These are phyloP conservation scores for Epichloe glyceriae DNA, from an alignment of 2,329 filamentous ascomycete genomes.

Conservation along the genomic window DNA sequence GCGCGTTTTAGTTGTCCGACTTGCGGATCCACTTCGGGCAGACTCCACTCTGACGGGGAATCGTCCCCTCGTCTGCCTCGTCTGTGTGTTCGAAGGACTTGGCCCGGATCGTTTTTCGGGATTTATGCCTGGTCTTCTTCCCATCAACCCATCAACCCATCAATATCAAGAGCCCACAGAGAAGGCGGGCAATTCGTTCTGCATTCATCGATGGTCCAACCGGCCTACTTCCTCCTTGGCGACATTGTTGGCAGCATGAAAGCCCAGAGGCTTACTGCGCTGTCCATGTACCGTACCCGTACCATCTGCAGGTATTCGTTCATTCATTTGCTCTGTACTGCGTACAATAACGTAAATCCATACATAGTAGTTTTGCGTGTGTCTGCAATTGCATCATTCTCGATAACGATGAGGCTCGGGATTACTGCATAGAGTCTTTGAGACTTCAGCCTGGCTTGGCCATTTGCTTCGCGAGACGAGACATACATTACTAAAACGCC, in stretches of 20 bases:
- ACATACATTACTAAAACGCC: background rate
- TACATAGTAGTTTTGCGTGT: background rate
- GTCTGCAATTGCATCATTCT: too few species aligned
- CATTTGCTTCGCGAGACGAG: too few species aligned
- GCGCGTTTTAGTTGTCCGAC: too few species aligned
- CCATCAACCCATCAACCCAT: background rate
- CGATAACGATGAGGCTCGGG: background rate
- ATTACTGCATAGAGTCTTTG: background rate
- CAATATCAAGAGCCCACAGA: background rate
- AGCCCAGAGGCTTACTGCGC: background rate
- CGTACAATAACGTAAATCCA: background rate
- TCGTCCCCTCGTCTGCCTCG: too few species aligned
- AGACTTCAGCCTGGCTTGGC: background rate
- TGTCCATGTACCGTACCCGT: background rate
- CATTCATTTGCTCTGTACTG: too few species aligned
- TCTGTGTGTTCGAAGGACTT: too few species aligned
- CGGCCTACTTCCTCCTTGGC: background rate
- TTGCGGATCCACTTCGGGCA: slow-evolving; percentile 1
- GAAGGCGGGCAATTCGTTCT: slow-evolving; percentile 1
- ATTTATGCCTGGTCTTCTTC: background rate
- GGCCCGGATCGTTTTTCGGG: too few species aligned
- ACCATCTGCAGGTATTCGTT: background rate
- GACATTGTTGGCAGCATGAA: background rate
- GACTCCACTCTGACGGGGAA: slow-evolving; percentile 1
- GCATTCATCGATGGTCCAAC: slow-evolving; percentile 1